Base-by-base conservation (phyloP, 192 early-diverging fungal species). In the Backusella macrospora region DNA sequence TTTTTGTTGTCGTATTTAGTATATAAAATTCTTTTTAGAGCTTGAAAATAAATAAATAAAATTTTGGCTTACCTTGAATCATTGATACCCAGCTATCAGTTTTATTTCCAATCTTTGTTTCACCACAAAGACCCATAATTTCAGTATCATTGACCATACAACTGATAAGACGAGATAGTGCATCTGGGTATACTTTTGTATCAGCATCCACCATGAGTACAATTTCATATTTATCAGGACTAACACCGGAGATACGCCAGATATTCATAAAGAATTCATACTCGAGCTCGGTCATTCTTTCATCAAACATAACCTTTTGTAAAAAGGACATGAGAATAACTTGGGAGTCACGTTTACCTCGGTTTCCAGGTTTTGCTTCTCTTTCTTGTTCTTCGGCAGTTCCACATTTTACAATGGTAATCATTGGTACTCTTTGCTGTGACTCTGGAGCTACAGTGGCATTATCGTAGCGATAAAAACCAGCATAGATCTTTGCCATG, bases 341-440 rank as follows among this genome's bases (percentile, higher is more conserved):
- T 82, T 99, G 97, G 10, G 96, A 96, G 79, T 99, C 97, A 39
- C 97, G 92, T 86, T 99, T 99, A 59, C 97, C 97, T 73, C 97
- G 86, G 80, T 94, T 94, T 21, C 93, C 93, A 29, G 93, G 90
- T 81, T 93, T 94, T 44, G 75, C 68, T 59, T 89, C 85, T 48
- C 77, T 81, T 34, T 82, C 73, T 34, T 45, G 42, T 76, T 91
- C 90, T 10, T 82, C 87, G 47, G 88, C 84, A 1, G 85, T 84
- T 66, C 93, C 93, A 78, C 74, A 76, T 26, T 80, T 80, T 26
- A 66, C 71, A 16, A 94, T 87, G 46, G 87, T 78, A 12, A 93
- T 80, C 86, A 93, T 90, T 15, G 93, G 93, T 21, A 95, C 87
- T 6, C 82, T 82, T 73, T 87, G 83, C 29, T 86, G 79, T 65